phyloP scores from a whole-genome alignment of 1,284 basidiomycete species.

The Papiliotrema nemorosa region DNA sequence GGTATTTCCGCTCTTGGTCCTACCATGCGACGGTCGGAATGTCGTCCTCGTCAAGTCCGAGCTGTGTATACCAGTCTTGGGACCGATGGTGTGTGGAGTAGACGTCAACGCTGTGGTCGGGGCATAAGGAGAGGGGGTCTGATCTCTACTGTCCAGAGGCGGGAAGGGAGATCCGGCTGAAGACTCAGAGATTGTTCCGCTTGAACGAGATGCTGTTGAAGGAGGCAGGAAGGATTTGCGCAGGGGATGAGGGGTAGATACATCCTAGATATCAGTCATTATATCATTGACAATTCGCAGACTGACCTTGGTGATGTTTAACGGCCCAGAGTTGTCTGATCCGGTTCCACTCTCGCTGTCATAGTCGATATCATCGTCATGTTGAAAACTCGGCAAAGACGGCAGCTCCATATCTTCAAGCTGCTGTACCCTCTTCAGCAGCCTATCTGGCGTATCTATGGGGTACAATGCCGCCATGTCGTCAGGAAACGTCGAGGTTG shows the following conservation, averaged over 20 bases:
- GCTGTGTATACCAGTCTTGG: slow-evolving; percentile 11
- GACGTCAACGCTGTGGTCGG: slow-evolving; percentile 25
- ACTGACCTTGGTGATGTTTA: background rate
- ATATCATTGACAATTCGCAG: background rate
- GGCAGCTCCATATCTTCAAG: slow-evolving; percentile 45
- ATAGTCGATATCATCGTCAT: slow-evolving; percentile 30
- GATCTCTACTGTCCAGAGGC: slow-evolving; percentile 6
- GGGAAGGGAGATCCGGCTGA: slow-evolving; percentile 31
- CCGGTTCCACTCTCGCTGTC: slow-evolving; percentile 18
- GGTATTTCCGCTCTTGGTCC: slow-evolving; percentile 17
- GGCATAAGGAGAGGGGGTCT: slow-evolving; percentile 20
- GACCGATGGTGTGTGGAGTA: slow-evolving; percentile 22
- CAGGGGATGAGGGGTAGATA: slow-evolving; percentile 31
- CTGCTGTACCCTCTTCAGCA: slow-evolving; percentile 37
- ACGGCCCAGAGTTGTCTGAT: background rate
- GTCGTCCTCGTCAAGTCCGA: slow-evolving; percentile 13
- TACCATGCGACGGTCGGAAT: background rate
- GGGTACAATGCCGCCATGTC: slow-evolving; percentile 26
- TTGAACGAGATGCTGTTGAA: slow-evolving; percentile 6
- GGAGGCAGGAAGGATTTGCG: slow-evolving; percentile 11
- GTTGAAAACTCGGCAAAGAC: slow-evolving; percentile 42
- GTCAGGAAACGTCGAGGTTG: background rate
- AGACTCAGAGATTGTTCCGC: slow-evolving; percentile 11
- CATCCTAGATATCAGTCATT: slow-evolving; percentile 9
- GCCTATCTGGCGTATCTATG: slow-evolving; percentile 36